Evolutionary conservation across 2,329 filamentous ascomycete genomes (phyloP).

Genomic region (Alternaria sp.): DNA sequence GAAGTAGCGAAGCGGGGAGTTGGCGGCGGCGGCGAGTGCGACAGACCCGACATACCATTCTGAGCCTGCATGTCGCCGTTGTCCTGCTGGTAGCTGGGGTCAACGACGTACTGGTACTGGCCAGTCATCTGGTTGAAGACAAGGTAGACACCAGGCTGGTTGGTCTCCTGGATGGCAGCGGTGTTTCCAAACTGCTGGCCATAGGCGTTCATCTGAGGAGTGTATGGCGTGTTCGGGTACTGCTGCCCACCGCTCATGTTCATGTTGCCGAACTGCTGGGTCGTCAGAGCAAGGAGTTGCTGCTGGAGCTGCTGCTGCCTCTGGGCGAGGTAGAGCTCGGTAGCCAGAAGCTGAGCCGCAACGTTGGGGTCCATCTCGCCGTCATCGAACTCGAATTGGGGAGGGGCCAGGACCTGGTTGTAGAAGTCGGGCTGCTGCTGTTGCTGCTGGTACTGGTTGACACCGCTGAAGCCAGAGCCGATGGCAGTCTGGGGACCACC

Average conservation of each 20-base stretch:
- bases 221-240: conserved; percentile 58
- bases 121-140: conserved; percentile 87
- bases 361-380: conserved; percentile 83
- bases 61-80: conserved; percentile 23
- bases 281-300: conserved; percentile 82
- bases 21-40: conserved; percentile 57
- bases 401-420: conserved; percentile 88
- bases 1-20: conserved; percentile 47
- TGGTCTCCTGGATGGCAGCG: conserved; percentile 68
- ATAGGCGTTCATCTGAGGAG: conserved; percentile 64
- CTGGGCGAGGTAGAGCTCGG: conserved; percentile 89
- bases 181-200: conserved; percentile 71
- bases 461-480: conserved; percentile 58
- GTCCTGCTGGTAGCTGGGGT: conserved; percentile 64
- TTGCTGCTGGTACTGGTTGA: conserved; percentile 52
- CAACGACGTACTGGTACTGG: conserved; percentile 80
- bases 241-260: conserved; percentile 65
- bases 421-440: conserved; percentile 62
- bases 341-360: conserved; percentile 87
- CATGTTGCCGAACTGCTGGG: conserved; percentile 60
- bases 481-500: conserved; percentile 65
- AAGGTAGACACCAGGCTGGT: conserved; percentile 77
- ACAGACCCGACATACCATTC: conserved; percentile 40
- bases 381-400: conserved; percentile 72
- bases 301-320: conserved; percentile 96